Percentiles rank a stretch among this genome's conserved stretches.
These are phyloP conservation scores for Sordaria brevicollis DNA, from an alignment of 495 filamentous ascomycete genomes.

Conservation along the genomic window DNA sequence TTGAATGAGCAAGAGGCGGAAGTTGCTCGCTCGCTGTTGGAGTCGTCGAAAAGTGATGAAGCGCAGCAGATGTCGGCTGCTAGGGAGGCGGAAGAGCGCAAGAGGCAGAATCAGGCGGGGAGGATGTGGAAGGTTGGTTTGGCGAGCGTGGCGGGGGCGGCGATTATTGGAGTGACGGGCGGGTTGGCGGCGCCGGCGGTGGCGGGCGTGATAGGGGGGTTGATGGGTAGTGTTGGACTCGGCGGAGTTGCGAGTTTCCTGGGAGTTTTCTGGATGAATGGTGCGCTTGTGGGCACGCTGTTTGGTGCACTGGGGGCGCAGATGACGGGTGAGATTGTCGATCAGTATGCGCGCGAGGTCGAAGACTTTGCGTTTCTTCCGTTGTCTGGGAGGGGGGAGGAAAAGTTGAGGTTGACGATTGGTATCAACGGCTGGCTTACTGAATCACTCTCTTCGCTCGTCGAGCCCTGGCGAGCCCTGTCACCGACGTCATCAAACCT, in stretches of 20 bases:
- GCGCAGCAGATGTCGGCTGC: slow-evolving; percentile 49
- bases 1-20: slow-evolving; percentile 59
- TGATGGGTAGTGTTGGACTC: slow-evolving; percentile 77
- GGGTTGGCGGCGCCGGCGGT: slow-evolving; percentile 80
- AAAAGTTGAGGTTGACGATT: slow-evolving; percentile 60
- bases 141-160: slow-evolving; percentile 78
- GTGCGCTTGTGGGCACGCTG: slow-evolving; percentile 70
- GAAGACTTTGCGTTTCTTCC: slow-evolving; percentile 83
- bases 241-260: slow-evolving; percentile 77
- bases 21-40: slow-evolving; percentile 61
- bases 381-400: slow-evolving; percentile 36
- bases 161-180: slow-evolving; percentile 77
- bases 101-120: slow-evolving; percentile 48
- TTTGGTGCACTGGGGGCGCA: slow-evolving; percentile 83
- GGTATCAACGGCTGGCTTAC: slow-evolving; percentile 68
- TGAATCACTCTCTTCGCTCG: slow-evolving; percentile 44
- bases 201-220: slow-evolving; percentile 75
- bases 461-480: slow-evolving; percentile 67
- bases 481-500: slow-evolving; percentile 51
- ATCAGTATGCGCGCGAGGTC: slow-evolving; percentile 75
- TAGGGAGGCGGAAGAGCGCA: slow-evolving; percentile 54
- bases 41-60: slow-evolving; percentile 26
- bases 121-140: slow-evolving; percentile 82
- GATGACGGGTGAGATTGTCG: slow-evolving; percentile 79
- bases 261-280: slow-evolving; percentile 70